Evolutionary conservation across 2,329 filamentous ascomycete species (phyloP), one percentile per base, ranked within the genome.

Genomic region (Apiospora hydei): DNA sequence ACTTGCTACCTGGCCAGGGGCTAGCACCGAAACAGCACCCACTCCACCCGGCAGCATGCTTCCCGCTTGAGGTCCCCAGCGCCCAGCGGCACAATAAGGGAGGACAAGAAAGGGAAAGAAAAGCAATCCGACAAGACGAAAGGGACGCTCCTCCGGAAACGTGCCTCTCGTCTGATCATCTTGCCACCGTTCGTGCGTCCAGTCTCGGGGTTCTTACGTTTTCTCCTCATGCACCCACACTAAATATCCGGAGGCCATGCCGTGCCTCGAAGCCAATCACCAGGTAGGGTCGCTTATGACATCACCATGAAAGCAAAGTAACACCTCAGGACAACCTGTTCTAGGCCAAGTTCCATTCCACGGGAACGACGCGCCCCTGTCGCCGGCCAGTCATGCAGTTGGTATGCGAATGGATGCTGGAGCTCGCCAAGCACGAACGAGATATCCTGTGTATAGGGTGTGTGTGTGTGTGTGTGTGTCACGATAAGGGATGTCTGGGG

Each of bases 31-130:
- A 57, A 57, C 51, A 34, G 26, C 26, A 18, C 26, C 41, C 16
- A 21, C 30, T 61, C 53, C 53, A 61, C 53, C 30, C 53, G 53
- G 53, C 53, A 61, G 34, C 30, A 61, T 61, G 53, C 30, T 21
- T 11, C 53, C n/a, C n/a, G n/a, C n/a, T n/a, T n/a, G n/a, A n/a
- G n/a, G n/a, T n/a, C n/a, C 47, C 21, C n/a, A 5, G 46, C 46
- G 21, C 16, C 46, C 51, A 16, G 30, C 41, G 7, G 30, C 3
- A 61, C 4, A 38, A 61, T n/a, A 21, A 7, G 26, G 51, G 6
- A 57, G 30, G 8, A 21, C 1, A 34, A 16, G 6, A 4, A 34
- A 61, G 10, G 8, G n/a, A n/a, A 61, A 38, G 34, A 10, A 61
- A 34, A 38, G 53, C 5, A 21, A 61, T 16, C 1, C 3, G 16